Evolutionary conservation across 2,329 filamentous ascomycete genomes (phyloP), one percentile per base, ranked within the genome.

Genomic region (Sporothrix euskadiensis): DNA sequence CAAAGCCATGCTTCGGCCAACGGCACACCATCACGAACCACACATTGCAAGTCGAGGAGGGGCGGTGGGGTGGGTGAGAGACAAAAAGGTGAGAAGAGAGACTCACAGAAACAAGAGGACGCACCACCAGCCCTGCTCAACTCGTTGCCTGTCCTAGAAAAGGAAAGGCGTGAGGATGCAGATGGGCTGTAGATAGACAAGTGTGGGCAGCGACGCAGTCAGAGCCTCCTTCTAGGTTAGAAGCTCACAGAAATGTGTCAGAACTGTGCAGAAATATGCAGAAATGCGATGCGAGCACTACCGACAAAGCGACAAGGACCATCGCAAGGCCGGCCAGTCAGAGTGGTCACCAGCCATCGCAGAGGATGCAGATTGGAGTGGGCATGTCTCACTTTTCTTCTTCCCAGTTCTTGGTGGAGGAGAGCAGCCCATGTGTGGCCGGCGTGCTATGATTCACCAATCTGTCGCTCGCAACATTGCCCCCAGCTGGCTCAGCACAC

Each of bases 21-120:
- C 16, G 32, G 71, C 71, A 74, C 74, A 70, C 74, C 73, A 71
- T 74, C 73, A 71, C 61, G 54, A 14, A 57, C 54, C n/a, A 63
- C 35, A 35, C 26, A 73, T 10, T 49, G 30, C 16, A 41, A 35
- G 72, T 30, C 35, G 61, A 32, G 39, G 68, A 26, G 35, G 47
- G 69, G 22, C 32, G 47, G 57, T 16, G 57, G 68, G 57, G 61
- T 19, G 56, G 12, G 44, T 9, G 57, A 56, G 54, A 49, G 41
- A 19, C 44, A 52, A 49, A 49, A 49, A 49, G 44, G 6, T 19
- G 44, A 49, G 44, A 19, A 49, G 14, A 49, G 44, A 49, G 14
- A 49, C 44, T 49, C 44, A 6, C 44, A 49, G 44, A 49, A 49
- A 49, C 44, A 49, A 44, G 41, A 30, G 32, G 69, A 16, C 7